These are phyloP conservation scores for Periconia sp. DNA, from an alignment of 2,329 filamentous ascomycete species.

Conservation along the genomic window DNA sequence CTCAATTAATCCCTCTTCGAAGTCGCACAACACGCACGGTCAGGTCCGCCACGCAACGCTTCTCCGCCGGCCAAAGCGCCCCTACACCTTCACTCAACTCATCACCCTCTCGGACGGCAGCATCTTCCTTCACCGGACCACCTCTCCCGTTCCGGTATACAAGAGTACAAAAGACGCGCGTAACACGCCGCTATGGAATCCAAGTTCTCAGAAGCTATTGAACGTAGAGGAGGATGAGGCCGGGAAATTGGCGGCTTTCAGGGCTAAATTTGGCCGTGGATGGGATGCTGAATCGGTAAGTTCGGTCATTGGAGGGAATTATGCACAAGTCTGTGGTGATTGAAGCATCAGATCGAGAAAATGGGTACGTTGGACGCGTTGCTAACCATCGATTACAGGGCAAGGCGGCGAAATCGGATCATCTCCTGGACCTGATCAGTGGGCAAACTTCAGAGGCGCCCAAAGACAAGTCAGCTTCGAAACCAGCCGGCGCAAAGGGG, in stretches of 20 bases:
- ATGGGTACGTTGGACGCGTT: background rate
- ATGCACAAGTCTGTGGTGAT: background rate
- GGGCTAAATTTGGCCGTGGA: constrained; percentile 79
- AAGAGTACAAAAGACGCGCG: constrained; percentile 79
- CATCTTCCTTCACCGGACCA: constrained; percentile 80
- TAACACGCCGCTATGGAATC: constrained; percentile 92
- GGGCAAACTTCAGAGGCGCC: constrained; percentile 7
- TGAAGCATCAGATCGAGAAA: no score
- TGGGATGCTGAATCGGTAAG: constrained; percentile 65
- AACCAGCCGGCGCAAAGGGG: constrained; percentile 6
- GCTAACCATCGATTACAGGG: constrained; percentile 11
- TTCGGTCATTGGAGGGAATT: background rate
- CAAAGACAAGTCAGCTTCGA: background rate
- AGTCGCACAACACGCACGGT: constrained; percentile 14
- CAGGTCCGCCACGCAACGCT: constrained; percentile 84
- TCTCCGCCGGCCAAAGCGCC: constrained; percentile 83
- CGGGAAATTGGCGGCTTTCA: constrained; percentile 84
- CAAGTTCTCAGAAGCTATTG: constrained; percentile 76
- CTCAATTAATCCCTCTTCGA: constrained; percentile 27
- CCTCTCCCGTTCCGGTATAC: constrained; percentile 70
- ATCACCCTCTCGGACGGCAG: constrained; percentile 90
- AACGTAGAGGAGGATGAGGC: constrained; percentile 97
- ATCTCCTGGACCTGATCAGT: constrained; percentile 34
- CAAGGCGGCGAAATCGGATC: constrained; percentile 15
- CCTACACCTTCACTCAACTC: constrained; percentile 97